phyloP scores from a whole-genome alignment of 2,329 filamentous ascomycete genomes.

The Colletotrichum camelliae region DNA sequence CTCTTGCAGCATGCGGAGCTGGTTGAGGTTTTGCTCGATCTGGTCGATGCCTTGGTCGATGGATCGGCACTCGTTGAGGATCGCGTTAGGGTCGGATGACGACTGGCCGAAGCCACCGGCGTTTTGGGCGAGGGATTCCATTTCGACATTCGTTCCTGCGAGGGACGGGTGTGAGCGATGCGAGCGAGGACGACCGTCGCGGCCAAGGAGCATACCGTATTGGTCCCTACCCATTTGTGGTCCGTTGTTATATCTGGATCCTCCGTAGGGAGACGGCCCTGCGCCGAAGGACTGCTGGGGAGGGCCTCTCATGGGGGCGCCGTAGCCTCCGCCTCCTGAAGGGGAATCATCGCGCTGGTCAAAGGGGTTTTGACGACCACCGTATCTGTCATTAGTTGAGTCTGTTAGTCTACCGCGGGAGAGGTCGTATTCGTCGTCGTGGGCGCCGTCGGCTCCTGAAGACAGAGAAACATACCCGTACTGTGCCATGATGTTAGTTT shows the following conservation, averaged over 20 bases:
- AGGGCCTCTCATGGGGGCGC: constrained; percentile 2
- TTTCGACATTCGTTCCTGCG: constrained; percentile 67
- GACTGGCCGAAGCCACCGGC: constrained; percentile 47
- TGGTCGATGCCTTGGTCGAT: constrained; percentile 78
- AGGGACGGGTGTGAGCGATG: neutral
- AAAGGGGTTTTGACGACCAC: constrained; percentile 61
- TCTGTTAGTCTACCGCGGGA: constrained; percentile 33
- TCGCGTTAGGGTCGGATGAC: constrained; percentile 69
- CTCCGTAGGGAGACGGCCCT: constrained; percentile 24
- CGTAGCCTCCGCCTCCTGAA: constrained; percentile 34
- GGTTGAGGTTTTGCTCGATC: constrained; percentile 74
- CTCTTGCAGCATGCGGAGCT: constrained; percentile 74
- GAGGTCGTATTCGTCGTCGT: constrained; percentile 16
- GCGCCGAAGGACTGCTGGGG: constrained; percentile 21
- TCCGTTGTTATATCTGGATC: constrained; percentile 26
- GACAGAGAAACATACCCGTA: constrained; percentile 47
- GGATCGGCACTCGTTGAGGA: constrained; percentile 84
- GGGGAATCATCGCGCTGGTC: constrained; percentile 54
- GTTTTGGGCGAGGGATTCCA: constrained; percentile 68
- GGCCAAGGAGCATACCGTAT: constrained; percentile 9
- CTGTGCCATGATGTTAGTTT: constrained; percentile 48
- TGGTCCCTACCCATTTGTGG: constrained; percentile 24
- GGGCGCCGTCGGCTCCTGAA: constrained; percentile 11
- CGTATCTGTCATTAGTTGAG: constrained; percentile 51
- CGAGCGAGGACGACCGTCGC: constrained; percentile 1